phyloP scores from a whole-genome alignment of 2,329 filamentous ascomycete genomes.

The Cladophialophora psammophila region DNA sequence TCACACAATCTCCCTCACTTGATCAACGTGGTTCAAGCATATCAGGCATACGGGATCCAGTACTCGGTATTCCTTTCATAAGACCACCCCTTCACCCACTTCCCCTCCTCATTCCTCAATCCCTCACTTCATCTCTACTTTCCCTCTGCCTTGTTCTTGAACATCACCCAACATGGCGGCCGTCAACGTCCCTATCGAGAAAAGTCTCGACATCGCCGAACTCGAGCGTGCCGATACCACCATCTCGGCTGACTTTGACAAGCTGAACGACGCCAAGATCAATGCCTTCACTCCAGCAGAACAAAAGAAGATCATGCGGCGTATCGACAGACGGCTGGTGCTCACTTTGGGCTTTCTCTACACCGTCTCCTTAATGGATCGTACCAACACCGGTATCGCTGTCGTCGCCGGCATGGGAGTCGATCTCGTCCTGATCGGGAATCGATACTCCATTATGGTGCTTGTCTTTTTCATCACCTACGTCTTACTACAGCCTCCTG shows the following conservation, averaged over 20 bases:
- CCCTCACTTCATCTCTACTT: neutral
- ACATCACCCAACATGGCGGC: slow-evolving; percentile 21
- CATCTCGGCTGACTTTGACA: slow-evolving; percentile 26
- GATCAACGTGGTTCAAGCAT: slow-evolving; percentile 11
- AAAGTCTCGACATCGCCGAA: slow-evolving; percentile 25
- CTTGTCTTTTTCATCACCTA: slow-evolving; percentile 79
- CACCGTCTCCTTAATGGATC: slow-evolving; percentile 80
- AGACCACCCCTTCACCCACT: neutral
- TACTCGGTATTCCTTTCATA: neutral
- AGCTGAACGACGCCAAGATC: slow-evolving; percentile 31
- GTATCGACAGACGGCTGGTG: slow-evolving; percentile 72
- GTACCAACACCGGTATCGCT: slow-evolving; percentile 76
- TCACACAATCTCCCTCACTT: slow-evolving; percentile 7
- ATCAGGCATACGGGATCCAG: slow-evolving; percentile 14
- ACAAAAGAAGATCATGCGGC: slow-evolving; percentile 71
- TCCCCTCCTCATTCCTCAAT: neutral
- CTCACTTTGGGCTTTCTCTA: slow-evolving; percentile 71
- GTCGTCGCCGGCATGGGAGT: slow-evolving; percentile 67
- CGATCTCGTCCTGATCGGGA: slow-evolving; percentile 34
- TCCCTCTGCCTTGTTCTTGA: neutral
- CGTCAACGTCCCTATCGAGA: slow-evolving; percentile 23
- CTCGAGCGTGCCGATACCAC: slow-evolving; percentile 30
- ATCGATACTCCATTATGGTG: slow-evolving; percentile 66
- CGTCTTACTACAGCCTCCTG: slow-evolving; percentile 73
- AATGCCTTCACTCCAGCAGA: slow-evolving; percentile 57